Evolutionary conservation across 306 rosid genomes (phyloP), one percentile per base, ranked within the genome.

Genomic region (Quercus rubra): DNA sequence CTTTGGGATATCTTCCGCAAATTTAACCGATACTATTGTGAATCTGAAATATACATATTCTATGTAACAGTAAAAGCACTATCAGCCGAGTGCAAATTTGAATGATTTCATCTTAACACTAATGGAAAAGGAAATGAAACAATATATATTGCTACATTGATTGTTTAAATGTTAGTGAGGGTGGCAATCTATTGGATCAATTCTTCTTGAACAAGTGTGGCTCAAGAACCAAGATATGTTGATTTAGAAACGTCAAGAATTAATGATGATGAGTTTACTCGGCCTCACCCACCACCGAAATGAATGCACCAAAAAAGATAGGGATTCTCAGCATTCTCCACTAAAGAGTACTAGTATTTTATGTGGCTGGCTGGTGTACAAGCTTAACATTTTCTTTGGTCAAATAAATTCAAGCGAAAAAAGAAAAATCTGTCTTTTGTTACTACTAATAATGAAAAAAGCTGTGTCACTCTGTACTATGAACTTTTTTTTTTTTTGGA

Each of bases 301-400:
- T 5, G 3, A 70, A 61, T 75, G 71, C 57, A 54, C 70, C 70
- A 3, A 19, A 67, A 74, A 27, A 35, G 33, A 56, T 49, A 11
- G 63, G 11, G 75, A 21, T 74, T 75, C 59, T 64, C 19, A 27
- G 35, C 33, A 75, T 70, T 5, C 56, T 56, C 83, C 80, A 79
- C 86, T 38, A 13, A 9, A 35, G 21, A 17, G 54, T 73, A 23
- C 15, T 59, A 59, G 46, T 74, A 78, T 74, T 52, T 25, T 80
- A 59, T 73, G 55, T 62, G 75, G 71, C 43, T 66, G 78, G 75
- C 71, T 56, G 33, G 3, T 1, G 38, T 74, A 41, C 80, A 70
- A 25, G 35, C 63, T 79, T 28, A 30, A 3, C 55, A 59, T 13
- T 51, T 25, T 20, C 41, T 51, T 31, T 31, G 71, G 66, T 56